These are phyloP conservation scores for Adansonia rubrostipa DNA, from an alignment of 441 rosid genomes.

Conservation along the genomic window DNA sequence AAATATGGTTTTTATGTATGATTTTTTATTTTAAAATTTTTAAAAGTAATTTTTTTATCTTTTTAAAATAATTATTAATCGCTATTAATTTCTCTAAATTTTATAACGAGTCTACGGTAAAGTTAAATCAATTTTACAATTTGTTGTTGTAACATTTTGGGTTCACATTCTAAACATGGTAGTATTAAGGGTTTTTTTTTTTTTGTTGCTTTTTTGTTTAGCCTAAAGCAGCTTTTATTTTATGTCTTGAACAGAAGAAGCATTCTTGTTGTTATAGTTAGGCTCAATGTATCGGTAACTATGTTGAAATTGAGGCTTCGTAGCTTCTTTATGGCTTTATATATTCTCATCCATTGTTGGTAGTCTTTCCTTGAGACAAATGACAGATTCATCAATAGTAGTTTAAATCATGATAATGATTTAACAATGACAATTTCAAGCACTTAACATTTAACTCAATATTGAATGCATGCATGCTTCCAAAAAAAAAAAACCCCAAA, in stretches of 20 bases:
- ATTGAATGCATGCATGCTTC: neutral
- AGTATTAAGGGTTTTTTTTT: neutral
- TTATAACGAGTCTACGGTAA: neutral
- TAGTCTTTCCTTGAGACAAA: neutral
- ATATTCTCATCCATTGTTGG: neutral
- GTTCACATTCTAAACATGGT: slow-evolving; percentile 26
- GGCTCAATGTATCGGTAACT: slow-evolving; percentile 29
- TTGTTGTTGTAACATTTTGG: neutral
- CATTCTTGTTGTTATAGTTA: slow-evolving; percentile 20
- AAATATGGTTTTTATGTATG: too few species aligned
- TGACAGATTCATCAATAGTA: neutral
- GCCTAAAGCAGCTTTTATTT: neutral
- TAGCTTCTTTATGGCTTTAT: neutral
- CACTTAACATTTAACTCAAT: neutral
- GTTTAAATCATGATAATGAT: neutral
- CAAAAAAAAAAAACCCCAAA: too few species aligned
- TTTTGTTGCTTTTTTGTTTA: neutral
- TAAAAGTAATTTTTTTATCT: too few species aligned
- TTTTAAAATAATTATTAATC: too few species aligned
- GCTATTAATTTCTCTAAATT: too few species aligned
- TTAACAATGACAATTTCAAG: neutral
- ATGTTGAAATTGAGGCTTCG: neutral
- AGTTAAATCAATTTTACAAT: neutral
- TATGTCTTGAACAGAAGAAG: slow-evolving; percentile 18
- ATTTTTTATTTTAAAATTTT: too few species aligned